phyloP scores from a whole-genome alignment of 495 filamentous ascomycete species.

The Aspergillus sclerotiicarbonarius region DNA sequence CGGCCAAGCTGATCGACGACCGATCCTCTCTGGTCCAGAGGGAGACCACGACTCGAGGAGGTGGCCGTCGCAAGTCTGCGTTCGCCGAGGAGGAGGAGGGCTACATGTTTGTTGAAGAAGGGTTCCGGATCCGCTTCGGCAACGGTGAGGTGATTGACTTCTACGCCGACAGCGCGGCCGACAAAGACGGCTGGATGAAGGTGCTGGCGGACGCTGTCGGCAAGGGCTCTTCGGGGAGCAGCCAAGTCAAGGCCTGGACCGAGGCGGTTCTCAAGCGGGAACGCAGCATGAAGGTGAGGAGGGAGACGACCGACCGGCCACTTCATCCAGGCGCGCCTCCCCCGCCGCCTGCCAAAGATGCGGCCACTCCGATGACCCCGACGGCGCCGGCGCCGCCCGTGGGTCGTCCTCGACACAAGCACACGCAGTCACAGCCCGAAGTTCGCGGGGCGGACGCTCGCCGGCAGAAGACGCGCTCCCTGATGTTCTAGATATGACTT shows the following conservation, averaged over 20 bases:
- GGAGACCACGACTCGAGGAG: slow-evolving; percentile 69
- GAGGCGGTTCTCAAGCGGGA: slow-evolving; percentile 69
- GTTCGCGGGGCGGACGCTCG: slow-evolving; percentile 37
- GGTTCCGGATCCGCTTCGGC: slow-evolving; percentile 95
- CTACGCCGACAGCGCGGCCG: slow-evolving; percentile 81
- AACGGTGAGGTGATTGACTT: slow-evolving; percentile 99
- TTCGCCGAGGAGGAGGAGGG: slow-evolving; percentile 99
- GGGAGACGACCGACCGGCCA: slow-evolving; percentile 23
- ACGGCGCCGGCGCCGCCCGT: slow-evolving; percentile 30
- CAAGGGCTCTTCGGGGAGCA: slow-evolving; percentile 52
- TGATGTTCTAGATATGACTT: slow-evolving; percentile 36
- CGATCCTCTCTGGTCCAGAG: slow-evolving; percentile 76
- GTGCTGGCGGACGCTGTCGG: slow-evolving; percentile 84
- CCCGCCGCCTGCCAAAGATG: slow-evolving; percentile 27
- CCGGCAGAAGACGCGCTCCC: slow-evolving; percentile 45
- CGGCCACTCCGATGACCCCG: slow-evolving; percentile 22
- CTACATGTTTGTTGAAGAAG: slow-evolving; percentile 99
- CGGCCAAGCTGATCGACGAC: slow-evolving; percentile 91
- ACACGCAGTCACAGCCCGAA: slow-evolving; percentile 47
- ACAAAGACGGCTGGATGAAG: slow-evolving; percentile 94
- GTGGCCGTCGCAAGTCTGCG: slow-evolving; percentile 82
- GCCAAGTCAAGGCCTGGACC: slow-evolving; percentile 65
- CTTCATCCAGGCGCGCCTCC: background rate
- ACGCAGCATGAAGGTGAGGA: slow-evolving; percentile 34
- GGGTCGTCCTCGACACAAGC: slow-evolving; percentile 38